A percentile compares a stretch with the other conserved stretches of the same genome.
phyloP scores from a whole-genome alignment of 371 early-diverging fungal species.

The Rhizopus sp. region DNA sequence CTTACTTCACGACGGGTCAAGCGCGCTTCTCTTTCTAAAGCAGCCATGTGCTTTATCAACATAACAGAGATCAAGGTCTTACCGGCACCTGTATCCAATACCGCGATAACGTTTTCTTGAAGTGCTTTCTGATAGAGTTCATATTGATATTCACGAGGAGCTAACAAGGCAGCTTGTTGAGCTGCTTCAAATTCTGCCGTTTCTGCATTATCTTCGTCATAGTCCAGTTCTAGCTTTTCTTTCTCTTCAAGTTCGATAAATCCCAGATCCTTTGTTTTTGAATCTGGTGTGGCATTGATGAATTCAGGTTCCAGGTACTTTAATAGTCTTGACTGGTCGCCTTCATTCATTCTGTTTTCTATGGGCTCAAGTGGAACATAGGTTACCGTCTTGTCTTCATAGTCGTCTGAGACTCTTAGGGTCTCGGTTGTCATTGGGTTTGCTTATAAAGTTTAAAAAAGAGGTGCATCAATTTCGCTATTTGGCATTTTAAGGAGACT shows the following conservation, averaged over 20 bases:
- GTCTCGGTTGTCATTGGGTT: constrained; percentile 1
- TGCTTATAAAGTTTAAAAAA: neutral
- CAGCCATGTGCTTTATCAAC: constrained; percentile 75
- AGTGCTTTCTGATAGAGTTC: constrained; percentile 72
- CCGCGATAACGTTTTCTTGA: constrained; percentile 77
- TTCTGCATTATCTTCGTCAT: constrained; percentile 19
- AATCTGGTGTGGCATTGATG: constrained; percentile 27
- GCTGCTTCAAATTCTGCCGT: constrained; percentile 18
- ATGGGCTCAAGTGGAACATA: constrained; percentile 20
- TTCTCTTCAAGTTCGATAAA: constrained; percentile 26
- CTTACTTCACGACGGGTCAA: constrained; percentile 39
- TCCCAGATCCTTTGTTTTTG: constrained; percentile 17
- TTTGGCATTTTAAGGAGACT: too few relatives aligned
- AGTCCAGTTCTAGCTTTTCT: constrained; percentile 30
- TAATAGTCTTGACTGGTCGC: constrained; percentile 14
- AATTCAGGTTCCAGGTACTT: constrained; percentile 45
- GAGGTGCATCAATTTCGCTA: neutral
- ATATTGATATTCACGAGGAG: constrained; percentile 78
- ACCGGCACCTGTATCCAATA: constrained; percentile 93
- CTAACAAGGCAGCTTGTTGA: constrained; percentile 22
- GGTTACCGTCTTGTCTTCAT: constrained; percentile 14
- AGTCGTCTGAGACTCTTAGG: constrained; percentile 10
- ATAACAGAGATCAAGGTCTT: constrained; percentile 89
- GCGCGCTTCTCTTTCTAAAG: constrained; percentile 36
- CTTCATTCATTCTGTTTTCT: constrained; percentile 38